phyloP scores from a whole-genome alignment of 163 green algal species.

The Chlorella variabilis region DNA sequence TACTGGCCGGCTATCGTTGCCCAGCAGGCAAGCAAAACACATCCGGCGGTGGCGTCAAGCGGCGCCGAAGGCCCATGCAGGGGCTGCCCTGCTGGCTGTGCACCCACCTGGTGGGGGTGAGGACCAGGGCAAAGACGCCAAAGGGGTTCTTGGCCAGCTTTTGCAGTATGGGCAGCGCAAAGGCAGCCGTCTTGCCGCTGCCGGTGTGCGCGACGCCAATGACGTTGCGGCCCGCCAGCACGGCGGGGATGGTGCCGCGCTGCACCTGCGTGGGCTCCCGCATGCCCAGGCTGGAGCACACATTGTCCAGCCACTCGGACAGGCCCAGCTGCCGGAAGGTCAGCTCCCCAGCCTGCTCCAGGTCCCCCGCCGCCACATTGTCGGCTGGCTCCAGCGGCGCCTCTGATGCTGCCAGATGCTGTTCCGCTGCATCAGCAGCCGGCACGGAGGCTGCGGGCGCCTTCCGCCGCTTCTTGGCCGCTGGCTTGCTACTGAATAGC shows the following conservation, averaged over 20 bases:
- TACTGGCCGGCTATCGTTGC: too few species aligned
- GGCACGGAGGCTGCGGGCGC: background rate
- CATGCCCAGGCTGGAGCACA: conserved; percentile 81
- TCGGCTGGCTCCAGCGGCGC: conserved; percentile 1
- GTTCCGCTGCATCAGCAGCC: background rate
- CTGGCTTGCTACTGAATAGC: conserved; percentile 21
- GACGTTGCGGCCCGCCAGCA: conserved; percentile 83
- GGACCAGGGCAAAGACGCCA: conserved; percentile 86
- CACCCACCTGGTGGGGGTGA: conserved; percentile 86
- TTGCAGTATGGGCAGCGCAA: conserved; percentile 93
- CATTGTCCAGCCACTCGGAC: conserved; percentile 78
- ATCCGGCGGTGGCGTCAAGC: too few species aligned
- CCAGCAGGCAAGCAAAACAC: too few species aligned
- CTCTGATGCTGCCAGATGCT: background rate
- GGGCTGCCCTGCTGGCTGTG: background rate
- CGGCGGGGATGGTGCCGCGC: conserved; percentile 83
- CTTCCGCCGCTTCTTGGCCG: conserved; percentile 3
- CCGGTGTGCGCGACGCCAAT: conserved; percentile 93
- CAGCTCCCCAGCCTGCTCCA: background rate
- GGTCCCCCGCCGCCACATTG: background rate
- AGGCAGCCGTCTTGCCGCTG: conserved; percentile 94
- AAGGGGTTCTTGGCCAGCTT: conserved; percentile 83
- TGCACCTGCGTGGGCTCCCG: conserved; percentile 62
- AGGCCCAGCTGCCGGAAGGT: conserved; percentile 79
- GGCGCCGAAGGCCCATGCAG: too few species aligned